Conservation (phyloP, 192 early-diverging fungal species). For the Podila verticillata region DNA sequence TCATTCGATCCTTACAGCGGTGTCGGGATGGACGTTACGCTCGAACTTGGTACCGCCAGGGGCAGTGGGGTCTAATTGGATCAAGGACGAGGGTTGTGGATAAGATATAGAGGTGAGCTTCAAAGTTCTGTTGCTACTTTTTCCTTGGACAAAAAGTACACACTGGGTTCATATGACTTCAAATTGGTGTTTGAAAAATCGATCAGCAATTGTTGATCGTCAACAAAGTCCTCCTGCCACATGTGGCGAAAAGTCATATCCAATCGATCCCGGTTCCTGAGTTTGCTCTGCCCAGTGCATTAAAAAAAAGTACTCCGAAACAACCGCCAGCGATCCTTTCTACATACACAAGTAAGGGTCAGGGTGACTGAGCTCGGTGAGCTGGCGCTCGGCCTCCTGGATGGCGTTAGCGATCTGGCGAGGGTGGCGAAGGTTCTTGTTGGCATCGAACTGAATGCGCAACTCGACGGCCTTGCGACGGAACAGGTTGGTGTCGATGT, state of each 20-base stretch:
- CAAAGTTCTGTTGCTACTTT: not conserved
- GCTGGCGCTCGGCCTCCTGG: slow-evolving; percentile 75
- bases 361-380: slow-evolving; percentile 80
- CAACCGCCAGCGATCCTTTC: not conserved
- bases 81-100: not conserved
- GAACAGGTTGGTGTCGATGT: slow-evolving; percentile 80
- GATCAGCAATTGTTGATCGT: not conserved
- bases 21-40: slow-evolving; percentile 75
- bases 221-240: not conserved
- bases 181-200: not conserved
- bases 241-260: not conserved
- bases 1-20: slow-evolving; percentile 57
- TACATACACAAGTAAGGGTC: slow-evolving; percentile 83
- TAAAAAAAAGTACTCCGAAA: not conserved
- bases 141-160: too few species aligned
- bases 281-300: not conserved
- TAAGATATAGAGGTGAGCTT: slow-evolving; percentile 7
- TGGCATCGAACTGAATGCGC: slow-evolving; percentile 85
- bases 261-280: not conserved
- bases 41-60: slow-evolving; percentile 86
- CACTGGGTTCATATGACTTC: not conserved
- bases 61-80: slow-evolving; percentile 66
- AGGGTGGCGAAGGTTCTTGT: slow-evolving; percentile 76
- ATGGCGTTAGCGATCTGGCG: slow-evolving; percentile 75
- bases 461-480: slow-evolving; percentile 87